Evolutionary conservation across 1,284 basidiomycete genomes (phyloP), one percentile per base, ranked within the genome.

Genomic region (Waitea zeae): DNA sequence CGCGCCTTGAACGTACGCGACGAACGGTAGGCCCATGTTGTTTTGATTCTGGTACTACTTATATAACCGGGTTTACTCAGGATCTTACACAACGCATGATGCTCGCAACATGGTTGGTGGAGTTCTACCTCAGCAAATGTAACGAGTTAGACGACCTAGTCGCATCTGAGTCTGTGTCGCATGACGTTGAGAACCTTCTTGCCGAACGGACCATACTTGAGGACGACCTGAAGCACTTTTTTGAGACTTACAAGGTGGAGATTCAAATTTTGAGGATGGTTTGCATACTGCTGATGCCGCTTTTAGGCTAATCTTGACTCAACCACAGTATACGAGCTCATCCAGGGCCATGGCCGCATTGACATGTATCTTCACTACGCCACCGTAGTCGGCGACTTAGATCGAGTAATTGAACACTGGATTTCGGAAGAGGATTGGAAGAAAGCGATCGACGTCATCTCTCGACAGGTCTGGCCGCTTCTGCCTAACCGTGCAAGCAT

Each of bases 101-200:
- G 81, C 63, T 99, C 5, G 90, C 95, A 1, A 97, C 92, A 0
- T 99, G 95, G 95, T 76, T 98, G 5, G 79, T 95, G 19, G 95
- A 99, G 54, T 90, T 98, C 44, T 97, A 92, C 51, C 70, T 99
- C 15, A 83, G 80, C 56, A 97, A 95, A 59, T 89, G 89, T 53
- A 93, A 96, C 48, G 86, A 93, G 43, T 63, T 97, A 33, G 95
- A 99, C 50, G 95, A 98, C 48, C 59, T 86, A 12, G 68, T 81
- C 30, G 80, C 76, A 1, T 78, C 90, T 0, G 86, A 90, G 53
- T 79, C 78, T 1, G 71, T 81, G 2, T 79, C 79, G 3, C 76
- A 82, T 35, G 86, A 95, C 43, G 79, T 84, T 4, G 82, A 90
- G 36, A 93, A 90, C 48, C 59, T 96, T 26, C 66, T 72, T 35